phyloP scores from a whole-genome alignment of 2,329 filamentous ascomycete genomes.

The Xylariaceae sp. region DNA sequence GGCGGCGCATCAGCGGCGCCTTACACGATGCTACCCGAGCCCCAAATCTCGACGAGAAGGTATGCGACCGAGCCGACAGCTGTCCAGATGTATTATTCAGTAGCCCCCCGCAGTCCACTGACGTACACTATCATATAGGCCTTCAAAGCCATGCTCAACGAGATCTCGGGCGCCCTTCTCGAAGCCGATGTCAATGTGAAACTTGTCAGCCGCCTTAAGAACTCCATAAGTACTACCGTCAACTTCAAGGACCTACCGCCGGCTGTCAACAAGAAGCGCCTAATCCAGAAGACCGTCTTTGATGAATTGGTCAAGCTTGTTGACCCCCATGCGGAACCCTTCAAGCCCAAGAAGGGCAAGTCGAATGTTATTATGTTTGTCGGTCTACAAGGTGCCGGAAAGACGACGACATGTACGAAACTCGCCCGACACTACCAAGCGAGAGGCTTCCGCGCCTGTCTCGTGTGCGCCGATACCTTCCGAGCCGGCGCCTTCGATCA shows the following conservation, averaged over 20 bases:
- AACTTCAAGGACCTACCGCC: constrained; percentile 94
- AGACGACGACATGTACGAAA: constrained; percentile 98
- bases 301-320: constrained; percentile 96
- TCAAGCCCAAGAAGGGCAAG: constrained; percentile 96
- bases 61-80: constrained; percentile 42
- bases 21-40: constrained; percentile 92
- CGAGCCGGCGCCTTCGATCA: constrained; percentile 98
- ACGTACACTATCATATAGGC: constrained; percentile 61
- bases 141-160: constrained; percentile 97
- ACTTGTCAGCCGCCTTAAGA: constrained; percentile 87
- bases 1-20: constrained; percentile 96
- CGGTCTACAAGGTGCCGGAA: constrained; percentile 94
- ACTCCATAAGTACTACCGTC: constrained; percentile 87
- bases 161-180: constrained; percentile 93
- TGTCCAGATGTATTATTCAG: neutral
- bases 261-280: constrained; percentile 95
- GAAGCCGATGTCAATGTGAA: constrained; percentile 97
- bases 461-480: constrained; percentile 98
- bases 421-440: constrained; percentile 93
- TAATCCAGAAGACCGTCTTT: constrained; percentile 98
- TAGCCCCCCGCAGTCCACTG: constrained; percentile 37
- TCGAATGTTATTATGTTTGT: constrained; percentile 99
- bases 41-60: constrained; percentile 95
- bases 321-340: constrained; percentile 92
- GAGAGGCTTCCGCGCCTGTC: constrained; percentile 86